A percentile compares a stretch with the other conserved stretches of the same genome.
These are phyloP conservation scores for Dictyostelium citrinum DNA, from an alignment of 78 protist genomes.

Conservation along the genomic window DNA sequence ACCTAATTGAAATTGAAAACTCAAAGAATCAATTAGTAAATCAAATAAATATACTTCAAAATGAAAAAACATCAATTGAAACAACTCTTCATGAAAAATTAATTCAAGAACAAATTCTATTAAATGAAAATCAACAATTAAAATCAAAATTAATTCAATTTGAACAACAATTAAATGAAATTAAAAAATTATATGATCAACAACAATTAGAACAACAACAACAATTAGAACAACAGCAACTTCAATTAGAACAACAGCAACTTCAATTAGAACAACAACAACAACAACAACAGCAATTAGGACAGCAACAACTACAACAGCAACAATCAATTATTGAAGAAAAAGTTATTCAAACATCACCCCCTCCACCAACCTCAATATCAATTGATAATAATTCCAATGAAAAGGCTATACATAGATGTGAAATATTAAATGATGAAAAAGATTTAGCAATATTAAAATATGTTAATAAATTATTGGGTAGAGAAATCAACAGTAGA, in stretches of 20 bases:
- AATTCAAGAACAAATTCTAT: neutral
- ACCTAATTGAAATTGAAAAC: neutral
- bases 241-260: neutral
- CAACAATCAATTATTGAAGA: neutral
- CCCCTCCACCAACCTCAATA: neutral
- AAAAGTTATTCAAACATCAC: neutral
- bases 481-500: neutral
- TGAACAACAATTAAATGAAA: neutral
- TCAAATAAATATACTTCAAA: neutral
- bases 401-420: neutral
- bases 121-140: slow-evolving; percentile 17
- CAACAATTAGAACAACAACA: neutral
- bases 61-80: neutral
- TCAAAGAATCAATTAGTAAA: slow-evolving; percentile 11
- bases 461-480: neutral
- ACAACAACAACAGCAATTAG: neutral
- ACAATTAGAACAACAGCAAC: neutral
- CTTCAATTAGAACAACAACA: neutral
- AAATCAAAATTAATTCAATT: neutral
- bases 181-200: neutral
- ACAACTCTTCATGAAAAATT: neutral
- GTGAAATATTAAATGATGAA: neutral
- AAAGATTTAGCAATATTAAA: neutral
- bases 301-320: neutral
- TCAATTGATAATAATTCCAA: neutral